Percentiles rank a stretch among this genome's conserved stretches.
These are phyloP conservation scores for Globisporangium acanthophoron DNA, from an alignment of 352 stramenopile genomes.

Conservation along the genomic window DNA sequence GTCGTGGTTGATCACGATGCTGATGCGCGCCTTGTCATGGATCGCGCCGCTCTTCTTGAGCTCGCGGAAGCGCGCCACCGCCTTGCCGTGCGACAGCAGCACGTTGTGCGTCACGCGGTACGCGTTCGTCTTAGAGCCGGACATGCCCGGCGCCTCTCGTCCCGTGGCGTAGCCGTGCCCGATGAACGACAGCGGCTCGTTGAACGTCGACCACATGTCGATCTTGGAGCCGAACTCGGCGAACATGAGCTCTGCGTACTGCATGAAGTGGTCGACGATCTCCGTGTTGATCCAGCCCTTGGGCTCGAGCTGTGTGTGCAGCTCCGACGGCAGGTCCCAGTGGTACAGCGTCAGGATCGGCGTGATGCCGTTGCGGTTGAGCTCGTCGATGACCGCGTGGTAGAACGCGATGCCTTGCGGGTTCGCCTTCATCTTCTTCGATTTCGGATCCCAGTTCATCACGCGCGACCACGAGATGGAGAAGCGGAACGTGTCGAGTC, in stretches of 20 bases:
- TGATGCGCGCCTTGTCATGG: constrained; percentile 67
- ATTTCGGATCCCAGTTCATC: constrained; percentile 67
- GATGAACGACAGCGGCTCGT: constrained; percentile 86
- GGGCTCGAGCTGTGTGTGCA: no score
- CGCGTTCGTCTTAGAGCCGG: constrained; percentile 23
- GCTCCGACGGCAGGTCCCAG: no score
- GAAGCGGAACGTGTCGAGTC: constrained; percentile 91
- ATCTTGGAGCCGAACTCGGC: constrained; percentile 90
- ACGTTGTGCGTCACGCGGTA: constrained; percentile 82
- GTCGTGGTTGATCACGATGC: constrained; percentile 90
- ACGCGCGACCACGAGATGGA: constrained; percentile 91
- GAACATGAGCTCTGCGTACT: constrained; percentile 14
- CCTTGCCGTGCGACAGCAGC: constrained; percentile 81
- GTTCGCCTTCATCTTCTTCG: constrained; percentile 11
- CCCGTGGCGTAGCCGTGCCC: constrained; percentile 52
- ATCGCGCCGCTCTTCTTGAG: constrained; percentile 21
- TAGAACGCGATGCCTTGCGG: no score
- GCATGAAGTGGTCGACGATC: no score
- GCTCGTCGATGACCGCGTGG: no score
- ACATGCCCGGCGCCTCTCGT: constrained; percentile 27
- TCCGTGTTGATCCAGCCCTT: no score
- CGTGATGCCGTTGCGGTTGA: no score
- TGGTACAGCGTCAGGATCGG: no score
- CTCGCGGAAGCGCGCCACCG: constrained; percentile 77
- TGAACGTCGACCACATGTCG: constrained; percentile 93